A percentile compares a stretch with the other conserved stretches of the same genome.
Conservation (phyloP, 768 basidiomycete genomes). For the Rhizopogon sp. region DNA sequence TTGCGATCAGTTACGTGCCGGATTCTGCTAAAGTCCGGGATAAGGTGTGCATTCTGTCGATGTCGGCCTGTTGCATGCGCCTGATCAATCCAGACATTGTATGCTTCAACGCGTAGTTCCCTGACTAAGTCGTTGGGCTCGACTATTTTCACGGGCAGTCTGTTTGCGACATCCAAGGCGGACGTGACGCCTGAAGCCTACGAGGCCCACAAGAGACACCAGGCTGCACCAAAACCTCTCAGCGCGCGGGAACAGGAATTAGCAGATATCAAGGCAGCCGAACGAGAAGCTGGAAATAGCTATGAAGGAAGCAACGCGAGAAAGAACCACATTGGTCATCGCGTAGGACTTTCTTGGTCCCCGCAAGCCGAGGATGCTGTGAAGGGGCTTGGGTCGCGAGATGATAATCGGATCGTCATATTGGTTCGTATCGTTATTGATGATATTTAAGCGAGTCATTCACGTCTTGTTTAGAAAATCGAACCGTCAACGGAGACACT, state of each 20-base stretch:
- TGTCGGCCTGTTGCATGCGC: not conserved
- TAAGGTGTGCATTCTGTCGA: slow-evolving; percentile 47
- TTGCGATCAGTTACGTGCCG: slow-evolving; percentile 76
- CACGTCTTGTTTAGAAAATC: slow-evolving; percentile 46
- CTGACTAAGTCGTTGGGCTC: slow-evolving; percentile 75
- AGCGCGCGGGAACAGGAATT: slow-evolving; percentile 81
- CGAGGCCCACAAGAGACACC: slow-evolving; percentile 63
- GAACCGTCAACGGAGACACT: slow-evolving; percentile 61
- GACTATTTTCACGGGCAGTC: slow-evolving; percentile 58
- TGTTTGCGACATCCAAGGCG: slow-evolving; percentile 74
- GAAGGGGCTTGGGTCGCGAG: slow-evolving; percentile 43
- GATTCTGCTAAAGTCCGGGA: slow-evolving; percentile 75
- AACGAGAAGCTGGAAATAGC: slow-evolving; percentile 47
- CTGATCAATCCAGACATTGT: slow-evolving; percentile 63
- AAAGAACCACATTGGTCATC: slow-evolving; percentile 51
- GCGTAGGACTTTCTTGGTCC: slow-evolving; percentile 65
- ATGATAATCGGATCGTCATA: slow-evolving; percentile 52
- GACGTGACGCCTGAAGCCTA: slow-evolving; percentile 70
- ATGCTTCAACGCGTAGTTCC: slow-evolving; percentile 71
- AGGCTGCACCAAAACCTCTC: slow-evolving; percentile 75
- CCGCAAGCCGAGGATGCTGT: slow-evolving; percentile 63
- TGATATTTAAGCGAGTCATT: not conserved
- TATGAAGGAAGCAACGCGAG: slow-evolving; percentile 58
- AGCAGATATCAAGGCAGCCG: slow-evolving; percentile 70
- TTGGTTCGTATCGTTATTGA: slow-evolving; percentile 44